phyloP scores from a whole-genome alignment of 2,329 filamentous ascomycete species.

The Colletotrichum tabaci region DNA sequence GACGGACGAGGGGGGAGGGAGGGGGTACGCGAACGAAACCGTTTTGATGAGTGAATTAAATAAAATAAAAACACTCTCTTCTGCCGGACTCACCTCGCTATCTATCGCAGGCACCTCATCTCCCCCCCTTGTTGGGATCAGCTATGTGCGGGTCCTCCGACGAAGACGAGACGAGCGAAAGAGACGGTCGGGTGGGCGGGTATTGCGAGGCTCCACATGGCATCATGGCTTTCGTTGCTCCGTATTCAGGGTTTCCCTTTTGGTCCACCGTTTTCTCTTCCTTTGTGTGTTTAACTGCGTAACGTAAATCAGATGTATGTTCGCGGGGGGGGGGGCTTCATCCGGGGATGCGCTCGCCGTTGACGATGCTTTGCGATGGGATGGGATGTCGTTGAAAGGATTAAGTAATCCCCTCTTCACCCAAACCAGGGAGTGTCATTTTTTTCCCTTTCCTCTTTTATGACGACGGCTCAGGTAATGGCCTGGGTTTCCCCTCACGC shows the following conservation, averaged over 20 bases:
- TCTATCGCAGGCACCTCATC: background rate
- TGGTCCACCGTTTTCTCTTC: conserved; percentile 3
- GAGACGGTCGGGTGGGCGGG: conserved; percentile 6
- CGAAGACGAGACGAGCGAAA: conserved; percentile 7
- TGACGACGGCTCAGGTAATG: conserved; percentile 22
- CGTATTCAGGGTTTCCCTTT: background rate
- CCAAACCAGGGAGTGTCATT: background rate
- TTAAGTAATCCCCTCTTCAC: conserved; percentile 27
- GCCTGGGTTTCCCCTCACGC: conserved; percentile 38
- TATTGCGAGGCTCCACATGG: conserved; percentile 14
- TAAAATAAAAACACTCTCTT: background rate
- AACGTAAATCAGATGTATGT: background rate
- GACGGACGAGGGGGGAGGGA: background rate
- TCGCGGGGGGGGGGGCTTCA: background rate
- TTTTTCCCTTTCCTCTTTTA: background rate
- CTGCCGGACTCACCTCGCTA: background rate
- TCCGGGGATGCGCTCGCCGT: background rate
- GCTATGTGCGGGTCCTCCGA: background rate
- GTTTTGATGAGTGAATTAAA: conserved; percentile 6
- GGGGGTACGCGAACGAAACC: background rate
- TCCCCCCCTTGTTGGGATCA: background rate
- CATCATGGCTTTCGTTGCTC: background rate
- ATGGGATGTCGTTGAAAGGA: conserved; percentile 39
- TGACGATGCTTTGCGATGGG: background rate
- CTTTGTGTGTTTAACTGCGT: background rate